Evolutionary conservation across 768 basidiomycete genomes (phyloP), one percentile per base, ranked within the genome.

Genomic region (Russula lepida): DNA sequence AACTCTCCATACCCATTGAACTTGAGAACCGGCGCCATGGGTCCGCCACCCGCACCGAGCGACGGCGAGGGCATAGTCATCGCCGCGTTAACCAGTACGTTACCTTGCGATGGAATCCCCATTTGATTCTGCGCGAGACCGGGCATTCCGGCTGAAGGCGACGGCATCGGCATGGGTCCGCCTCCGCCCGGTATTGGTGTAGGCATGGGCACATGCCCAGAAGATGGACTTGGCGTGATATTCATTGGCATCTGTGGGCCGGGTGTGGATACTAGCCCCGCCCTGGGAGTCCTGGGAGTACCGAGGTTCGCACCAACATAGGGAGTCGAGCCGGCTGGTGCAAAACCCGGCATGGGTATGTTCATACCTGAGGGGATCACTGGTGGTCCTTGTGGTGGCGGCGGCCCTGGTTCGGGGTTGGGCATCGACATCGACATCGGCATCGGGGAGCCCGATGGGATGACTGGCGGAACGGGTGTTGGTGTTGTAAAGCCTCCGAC

Each of bases 1-100:
- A 75, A 76, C 11, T 74, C 70, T 35, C 64, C 63, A 25, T 47
- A 44, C 28, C 65, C 65, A 35, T 68, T 64, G 72, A 69, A 84
- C 80, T 60, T 69, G 70, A 62, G 51, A 11, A 61, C 49, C 2
- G 63, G 27, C 21, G 37, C 51, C 69, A 68, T 21, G 44, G 19
- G 1, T 9, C 19, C 19, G 23, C 23, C 49, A 43, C 33, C 58
- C 66, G 6, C 49, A 64, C 23, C 67, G 5, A 58, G 28, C 21
- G 57, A 30, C n/a, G 49, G 49, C 30, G 30, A n/a, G 6, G 49
- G 19, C 30, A 28, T 21, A 5, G 5, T 21, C 49, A 50, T 50
- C 30, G 49, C 21, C 7, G 25, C n/a, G 21, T 44, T 44, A 12
- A 44, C 21, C 12, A 47, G 13, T 3, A 47, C 23, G 25, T 2